These are phyloP conservation scores for Rhynchosporium graminicola DNA, from an alignment of 2,329 filamentous ascomycete genomes.

Conservation along the genomic window DNA sequence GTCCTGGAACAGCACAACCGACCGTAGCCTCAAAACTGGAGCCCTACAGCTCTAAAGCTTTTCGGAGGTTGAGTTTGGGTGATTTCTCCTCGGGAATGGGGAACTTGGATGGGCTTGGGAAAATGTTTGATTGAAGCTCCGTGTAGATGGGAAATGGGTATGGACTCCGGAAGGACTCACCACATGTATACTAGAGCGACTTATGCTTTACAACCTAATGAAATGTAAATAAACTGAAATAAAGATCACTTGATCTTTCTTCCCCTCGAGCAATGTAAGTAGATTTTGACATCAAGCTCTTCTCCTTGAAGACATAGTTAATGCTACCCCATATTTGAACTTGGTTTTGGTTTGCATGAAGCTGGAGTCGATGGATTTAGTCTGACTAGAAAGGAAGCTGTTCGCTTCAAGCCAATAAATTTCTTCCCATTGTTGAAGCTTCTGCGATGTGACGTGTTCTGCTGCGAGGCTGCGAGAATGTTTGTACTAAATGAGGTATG, in stretches of 20 bases:
- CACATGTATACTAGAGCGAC: conserved; percentile 12
- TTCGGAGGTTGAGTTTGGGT: conserved; percentile 33
- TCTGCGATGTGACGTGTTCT: conserved; percentile 23
- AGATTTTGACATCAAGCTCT: background rate
- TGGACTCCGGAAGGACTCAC: background rate
- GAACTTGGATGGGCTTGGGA: conserved; percentile 18
- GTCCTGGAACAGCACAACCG: conserved; percentile 18
- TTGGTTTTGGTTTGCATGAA: conserved; percentile 5
- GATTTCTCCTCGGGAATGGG: conserved; percentile 28
- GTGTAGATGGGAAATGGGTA: background rate
- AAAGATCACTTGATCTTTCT: background rate
- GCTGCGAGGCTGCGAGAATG: background rate
- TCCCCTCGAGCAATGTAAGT: background rate
- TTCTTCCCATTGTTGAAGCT: background rate
- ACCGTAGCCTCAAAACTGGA: conserved; percentile 8
- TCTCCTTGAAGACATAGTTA: background rate
- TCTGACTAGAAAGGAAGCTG: conserved; percentile 19
- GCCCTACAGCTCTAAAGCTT: conserved; percentile 3
- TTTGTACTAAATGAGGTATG: background rate
- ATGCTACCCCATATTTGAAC: background rate
- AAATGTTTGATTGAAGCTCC: conserved; percentile 16
- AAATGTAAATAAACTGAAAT: background rate
- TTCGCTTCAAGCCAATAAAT: conserved; percentile 20
- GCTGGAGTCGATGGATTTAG: conserved; percentile 2
- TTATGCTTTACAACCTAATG: conserved; percentile 10